Evolutionary conservation across 108 stramenopile species (phyloP).

Genomic region (Skeletonema potamos): DNA sequence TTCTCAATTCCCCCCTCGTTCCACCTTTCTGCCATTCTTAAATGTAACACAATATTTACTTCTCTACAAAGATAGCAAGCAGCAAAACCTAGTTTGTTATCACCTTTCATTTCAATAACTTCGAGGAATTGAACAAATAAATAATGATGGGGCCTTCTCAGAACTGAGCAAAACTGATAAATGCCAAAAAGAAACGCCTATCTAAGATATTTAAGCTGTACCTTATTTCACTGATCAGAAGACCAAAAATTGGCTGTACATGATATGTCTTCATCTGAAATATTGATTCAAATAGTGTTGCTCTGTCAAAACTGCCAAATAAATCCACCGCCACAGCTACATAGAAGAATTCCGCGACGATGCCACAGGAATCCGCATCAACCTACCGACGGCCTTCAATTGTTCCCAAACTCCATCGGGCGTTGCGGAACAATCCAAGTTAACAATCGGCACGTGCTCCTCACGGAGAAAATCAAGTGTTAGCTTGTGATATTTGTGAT

Average conservation of each 20-base stretch:
- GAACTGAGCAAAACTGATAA: too few relatives aligned
- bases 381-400: constrained; percentile 59
- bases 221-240: too few relatives aligned
- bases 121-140: background rate
- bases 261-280: background rate
- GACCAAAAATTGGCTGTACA: background rate
- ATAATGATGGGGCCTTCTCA: too few relatives aligned
- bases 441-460: constrained; percentile 79
- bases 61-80: too few relatives aligned
- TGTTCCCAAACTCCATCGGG: constrained; percentile 84
- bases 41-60: too few relatives aligned
- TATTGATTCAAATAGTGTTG: background rate
- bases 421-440: constrained; percentile 77
- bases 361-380: background rate
- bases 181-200: too few relatives aligned
- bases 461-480: constrained; percentile 78
- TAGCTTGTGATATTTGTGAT: constrained; percentile 71
- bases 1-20: too few relatives aligned
- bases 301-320: background rate
- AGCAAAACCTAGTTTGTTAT: too few relatives aligned
- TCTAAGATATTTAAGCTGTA: too few relatives aligned
- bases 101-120: constrained; percentile 20
- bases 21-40: too few relatives aligned
- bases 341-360: background rate
- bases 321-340: background rate